phyloP scores from a whole-genome alignment of 2,329 filamentous ascomycete species.

The Colletotrichum euphorbiae region DNA sequence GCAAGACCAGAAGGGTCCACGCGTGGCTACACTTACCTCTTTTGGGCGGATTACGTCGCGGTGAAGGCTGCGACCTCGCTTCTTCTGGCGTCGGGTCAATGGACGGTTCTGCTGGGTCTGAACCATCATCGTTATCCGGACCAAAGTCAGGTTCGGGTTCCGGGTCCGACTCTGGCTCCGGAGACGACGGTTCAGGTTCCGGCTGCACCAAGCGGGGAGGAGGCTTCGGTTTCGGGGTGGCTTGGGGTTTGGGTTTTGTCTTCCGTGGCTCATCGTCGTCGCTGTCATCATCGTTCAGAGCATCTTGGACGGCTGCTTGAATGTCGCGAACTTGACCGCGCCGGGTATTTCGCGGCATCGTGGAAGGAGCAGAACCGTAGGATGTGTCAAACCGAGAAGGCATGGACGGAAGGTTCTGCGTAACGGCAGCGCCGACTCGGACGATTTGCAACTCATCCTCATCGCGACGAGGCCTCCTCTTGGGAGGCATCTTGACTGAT shows the following conservation, averaged over 20 bases:
- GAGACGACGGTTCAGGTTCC: neutral
- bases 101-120: neutral
- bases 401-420: constrained; percentile 41
- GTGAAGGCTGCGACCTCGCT: neutral
- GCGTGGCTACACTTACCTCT: constrained; percentile 26
- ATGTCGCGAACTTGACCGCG: constrained; percentile 41
- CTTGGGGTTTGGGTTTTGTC: neutral
- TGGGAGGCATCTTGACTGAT: constrained; percentile 36
- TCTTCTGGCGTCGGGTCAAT: constrained; percentile 10
- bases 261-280: neutral
- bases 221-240: neutral
- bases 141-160: constrained; percentile 20
- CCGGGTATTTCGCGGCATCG: constrained; percentile 41
- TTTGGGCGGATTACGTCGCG: neutral
- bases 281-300: constrained; percentile 35
- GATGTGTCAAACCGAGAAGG: constrained; percentile 42
- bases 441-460: constrained; percentile 6
- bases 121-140: neutral
- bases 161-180: constrained; percentile 12
- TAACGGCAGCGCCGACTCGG: constrained; percentile 40
- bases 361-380: constrained; percentile 42
- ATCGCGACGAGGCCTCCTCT: constrained; percentile 16
- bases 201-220: neutral
- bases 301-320: constrained; percentile 39
- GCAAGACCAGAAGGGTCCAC: neutral